Evolutionary conservation across 73 alveolate species (phyloP).

Genomic region (Urostyla sp.): DNA sequence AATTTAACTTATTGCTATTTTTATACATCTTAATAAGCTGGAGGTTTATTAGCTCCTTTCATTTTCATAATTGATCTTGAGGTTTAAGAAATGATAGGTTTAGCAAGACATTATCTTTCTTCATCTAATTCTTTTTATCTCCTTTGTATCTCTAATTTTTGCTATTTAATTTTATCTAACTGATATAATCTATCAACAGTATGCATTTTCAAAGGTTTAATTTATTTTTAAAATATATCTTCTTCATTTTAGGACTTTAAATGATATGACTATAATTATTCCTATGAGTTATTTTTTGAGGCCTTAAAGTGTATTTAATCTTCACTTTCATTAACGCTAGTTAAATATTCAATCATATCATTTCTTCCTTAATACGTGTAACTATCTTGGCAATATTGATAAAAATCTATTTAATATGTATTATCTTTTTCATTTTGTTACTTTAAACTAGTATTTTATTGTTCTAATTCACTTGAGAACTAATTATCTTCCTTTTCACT

Average conservation of each 20-base stretch:
- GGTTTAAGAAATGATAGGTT: constrained; percentile 19
- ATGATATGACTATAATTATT: not conserved
- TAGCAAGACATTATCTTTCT: not conserved
- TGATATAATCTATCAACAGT: constrained; percentile 13
- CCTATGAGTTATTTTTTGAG: not conserved
- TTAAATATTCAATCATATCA: not conserved
- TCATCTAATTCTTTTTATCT: constrained; percentile 1
- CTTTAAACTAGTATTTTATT: not conserved
- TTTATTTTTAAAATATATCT: not conserved
- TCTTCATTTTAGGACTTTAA: not conserved
- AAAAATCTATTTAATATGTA: not conserved
- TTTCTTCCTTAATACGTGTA: not conserved
- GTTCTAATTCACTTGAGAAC: not conserved
- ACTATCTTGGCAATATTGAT: not conserved
- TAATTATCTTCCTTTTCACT: not conserved
- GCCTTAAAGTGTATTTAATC: not conserved
- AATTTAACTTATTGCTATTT: not conserved
- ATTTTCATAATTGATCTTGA: not conserved
- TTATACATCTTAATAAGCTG: constrained; percentile 20
- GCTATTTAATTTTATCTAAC: not conserved
- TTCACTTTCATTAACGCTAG: not conserved
- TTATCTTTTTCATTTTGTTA: not conserved
- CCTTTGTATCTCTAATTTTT: constrained; percentile 28
- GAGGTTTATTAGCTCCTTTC: constrained; percentile 1
- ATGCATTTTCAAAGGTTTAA: not conserved